Conservation (phyloP, 768 basidiomycete genomes). For the Amyloporia xantha region DNA sequence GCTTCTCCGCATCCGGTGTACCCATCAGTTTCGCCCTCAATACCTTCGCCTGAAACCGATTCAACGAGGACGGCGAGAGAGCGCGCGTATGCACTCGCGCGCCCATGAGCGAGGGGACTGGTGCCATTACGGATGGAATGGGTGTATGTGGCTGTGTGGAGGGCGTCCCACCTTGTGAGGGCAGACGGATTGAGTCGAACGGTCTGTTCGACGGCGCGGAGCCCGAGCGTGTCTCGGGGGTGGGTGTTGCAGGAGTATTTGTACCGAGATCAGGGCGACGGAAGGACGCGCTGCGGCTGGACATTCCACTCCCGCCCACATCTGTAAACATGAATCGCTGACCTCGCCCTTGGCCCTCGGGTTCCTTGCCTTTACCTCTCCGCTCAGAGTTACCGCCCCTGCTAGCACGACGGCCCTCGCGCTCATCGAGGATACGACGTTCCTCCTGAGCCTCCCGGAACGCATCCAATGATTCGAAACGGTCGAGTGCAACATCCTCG, state of each 20-base stretch:
- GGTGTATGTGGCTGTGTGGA: conserved; percentile 66
- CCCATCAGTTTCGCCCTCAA: conserved; percentile 86
- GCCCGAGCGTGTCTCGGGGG: conserved; percentile 12
- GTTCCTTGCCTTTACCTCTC: conserved; percentile 25
- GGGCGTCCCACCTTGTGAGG: conserved; percentile 54
- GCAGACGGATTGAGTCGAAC: conserved; percentile 55
- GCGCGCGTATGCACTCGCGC: conserved; percentile 37
- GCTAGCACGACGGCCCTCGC: conserved; percentile 48
- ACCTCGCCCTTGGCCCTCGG: conserved; percentile 31
- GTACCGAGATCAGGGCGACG: conserved; percentile 62
- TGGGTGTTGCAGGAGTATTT: conserved; percentile 56
- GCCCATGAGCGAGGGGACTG: conserved; percentile 31
- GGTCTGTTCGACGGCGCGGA: conserved; percentile 33
- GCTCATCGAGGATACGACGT: conserved; percentile 76
- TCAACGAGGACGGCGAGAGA: conserved; percentile 73
- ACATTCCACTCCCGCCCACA: conserved; percentile 46
- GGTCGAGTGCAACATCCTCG: conserved; percentile 79
- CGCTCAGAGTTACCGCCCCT: conserved; percentile 27
- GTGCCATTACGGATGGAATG: conserved; percentile 88
- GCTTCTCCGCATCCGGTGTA: conserved; percentile 61
- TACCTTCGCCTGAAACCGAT: conserved; percentile 89
- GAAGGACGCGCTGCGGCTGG: conserved; percentile 84
- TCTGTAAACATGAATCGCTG: conserved; percentile 68
- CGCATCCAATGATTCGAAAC: conserved; percentile 78
- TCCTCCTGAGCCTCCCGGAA: conserved; percentile 91